Percentiles rank a stretch among this genome's conserved stretches.
Conservation (phyloP, 805 yeast species). For the Candida adriatica region DNA sequence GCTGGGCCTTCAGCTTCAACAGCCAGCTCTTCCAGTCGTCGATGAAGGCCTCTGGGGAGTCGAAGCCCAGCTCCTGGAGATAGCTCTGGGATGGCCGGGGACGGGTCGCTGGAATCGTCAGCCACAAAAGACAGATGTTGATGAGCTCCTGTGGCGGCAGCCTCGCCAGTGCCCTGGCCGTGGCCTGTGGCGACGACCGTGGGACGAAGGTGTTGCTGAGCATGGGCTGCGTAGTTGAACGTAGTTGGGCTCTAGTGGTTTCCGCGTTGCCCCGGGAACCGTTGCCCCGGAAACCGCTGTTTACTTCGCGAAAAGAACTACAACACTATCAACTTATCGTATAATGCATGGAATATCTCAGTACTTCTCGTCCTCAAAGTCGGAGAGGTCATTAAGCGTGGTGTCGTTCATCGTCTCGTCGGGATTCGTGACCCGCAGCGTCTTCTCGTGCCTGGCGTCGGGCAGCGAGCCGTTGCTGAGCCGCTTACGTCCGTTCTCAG, state of each 20-base stretch:
- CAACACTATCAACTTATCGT: too few relatives aligned
- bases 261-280: too few relatives aligned
- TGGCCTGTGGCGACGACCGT: conserved; percentile 9
- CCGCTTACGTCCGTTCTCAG: conserved; percentile 36
- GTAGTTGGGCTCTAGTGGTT: not conserved
- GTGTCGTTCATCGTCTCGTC: conserved; percentile 22
- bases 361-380: not conserved
- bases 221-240: conserved; percentile 1
- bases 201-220: conserved; percentile 20
- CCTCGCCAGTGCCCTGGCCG: conserved; percentile 12
- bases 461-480: conserved; percentile 51
- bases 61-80: conserved; percentile 5
- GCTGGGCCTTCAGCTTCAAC: conserved; percentile 3
- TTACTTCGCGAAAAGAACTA: too few relatives aligned
- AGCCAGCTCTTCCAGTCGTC: conserved; percentile 7
- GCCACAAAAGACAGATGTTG: conserved; percentile 21
- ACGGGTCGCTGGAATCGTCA: conserved; percentile 14
- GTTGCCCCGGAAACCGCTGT: too few relatives aligned
- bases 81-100: conserved; percentile 14
- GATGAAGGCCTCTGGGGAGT: conserved; percentile 5
- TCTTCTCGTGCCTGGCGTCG: conserved; percentile 38
- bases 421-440: conserved; percentile 46
- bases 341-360: too few relatives aligned
- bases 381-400: conserved; percentile 1
- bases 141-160: conserved; percentile 16